Evolutionary conservation across 2,329 filamentous ascomycete species (phyloP).

Genomic region (Scedosporium minutisporum): DNA sequence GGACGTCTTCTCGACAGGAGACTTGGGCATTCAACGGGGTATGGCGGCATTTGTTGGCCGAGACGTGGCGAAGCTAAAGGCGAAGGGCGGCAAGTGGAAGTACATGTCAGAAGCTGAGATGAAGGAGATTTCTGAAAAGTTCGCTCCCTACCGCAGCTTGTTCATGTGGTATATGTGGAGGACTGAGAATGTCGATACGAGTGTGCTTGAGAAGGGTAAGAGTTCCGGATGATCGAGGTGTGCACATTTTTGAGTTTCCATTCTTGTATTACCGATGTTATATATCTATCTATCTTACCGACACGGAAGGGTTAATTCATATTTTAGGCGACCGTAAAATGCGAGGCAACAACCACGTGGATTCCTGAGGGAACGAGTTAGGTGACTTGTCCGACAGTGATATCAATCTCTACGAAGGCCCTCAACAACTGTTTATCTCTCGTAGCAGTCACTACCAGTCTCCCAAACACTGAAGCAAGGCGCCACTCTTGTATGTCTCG

Average conservation of each 20-base stretch:
- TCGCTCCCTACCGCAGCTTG: conserved; percentile 77
- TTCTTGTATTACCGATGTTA: not conserved
- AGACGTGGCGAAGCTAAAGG: conserved; percentile 76
- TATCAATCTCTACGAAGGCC: no score
- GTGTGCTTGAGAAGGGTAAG: conserved; percentile 38
- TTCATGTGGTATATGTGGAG: conserved; percentile 99
- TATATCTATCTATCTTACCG: not conserved
- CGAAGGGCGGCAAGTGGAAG: conserved; percentile 78
- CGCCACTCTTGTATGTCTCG: no score
- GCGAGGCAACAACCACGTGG: no score
- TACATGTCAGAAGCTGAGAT: conserved; percentile 95
- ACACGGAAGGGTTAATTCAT: not conserved
- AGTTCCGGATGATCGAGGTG: conserved; percentile 9
- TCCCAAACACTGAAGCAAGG: no score
- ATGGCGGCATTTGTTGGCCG: conserved; percentile 81
- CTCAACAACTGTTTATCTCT: no score
- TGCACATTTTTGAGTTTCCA: not conserved
- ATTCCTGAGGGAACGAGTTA: no score
- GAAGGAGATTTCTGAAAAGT: conserved; percentile 69
- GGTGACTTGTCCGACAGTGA: no score
- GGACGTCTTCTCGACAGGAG: conserved; percentile 88
- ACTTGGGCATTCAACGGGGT: conserved; percentile 87
- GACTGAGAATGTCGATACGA: conserved; percentile 69
- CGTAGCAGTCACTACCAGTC: no score
- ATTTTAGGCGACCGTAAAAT: no score